Percentiles rank a stretch among this genome's conserved stretches.
Evolutionary conservation across 768 basidiomycete genomes (phyloP).

Genomic region (Kwoniella botswanensis): DNA sequence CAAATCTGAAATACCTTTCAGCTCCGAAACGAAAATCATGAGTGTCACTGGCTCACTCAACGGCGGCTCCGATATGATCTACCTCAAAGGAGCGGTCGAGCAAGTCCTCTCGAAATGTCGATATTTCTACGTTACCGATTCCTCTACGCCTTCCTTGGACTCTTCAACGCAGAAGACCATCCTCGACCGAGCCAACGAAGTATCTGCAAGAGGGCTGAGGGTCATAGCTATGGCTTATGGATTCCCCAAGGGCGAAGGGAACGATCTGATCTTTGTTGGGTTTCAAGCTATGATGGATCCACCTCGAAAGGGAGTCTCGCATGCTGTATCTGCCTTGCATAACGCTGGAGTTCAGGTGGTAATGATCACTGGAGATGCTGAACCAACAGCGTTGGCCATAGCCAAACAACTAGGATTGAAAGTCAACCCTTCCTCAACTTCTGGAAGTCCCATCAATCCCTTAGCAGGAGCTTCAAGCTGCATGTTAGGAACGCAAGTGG

Average conservation of each 20-base stretch:
- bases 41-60: conserved; percentile 77
- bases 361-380: conserved; percentile 97
- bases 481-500: conserved; percentile 81
- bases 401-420: conserved; percentile 82
- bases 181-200: conserved; percentile 70
- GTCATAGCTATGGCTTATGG: conserved; percentile 93
- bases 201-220: conserved; percentile 77
- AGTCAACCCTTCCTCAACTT: conserved; percentile 61
- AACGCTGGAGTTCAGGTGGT: conserved; percentile 90
- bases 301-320: conserved; percentile 89
- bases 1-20: conserved; percentile 80
- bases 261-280: conserved; percentile 81
- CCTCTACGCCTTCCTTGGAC: conserved; percentile 83
- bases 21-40: conserved; percentile 93
- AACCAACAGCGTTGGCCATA: conserved; percentile 85
- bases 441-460: conserved; percentile 8
- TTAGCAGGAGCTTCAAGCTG: conserved; percentile 57
- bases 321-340: conserved; percentile 80
- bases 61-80: conserved; percentile 72
- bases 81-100: conserved; percentile 92
- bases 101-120: conserved; percentile 82
- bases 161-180: conserved; percentile 71
- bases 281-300: conserved; percentile 97
- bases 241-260: conserved; percentile 57
- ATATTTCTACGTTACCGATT: conserved; percentile 86